Base-by-base conservation (phyloP, 768 basidiomycete species). In the Leucosporidium yakuticum region DNA sequence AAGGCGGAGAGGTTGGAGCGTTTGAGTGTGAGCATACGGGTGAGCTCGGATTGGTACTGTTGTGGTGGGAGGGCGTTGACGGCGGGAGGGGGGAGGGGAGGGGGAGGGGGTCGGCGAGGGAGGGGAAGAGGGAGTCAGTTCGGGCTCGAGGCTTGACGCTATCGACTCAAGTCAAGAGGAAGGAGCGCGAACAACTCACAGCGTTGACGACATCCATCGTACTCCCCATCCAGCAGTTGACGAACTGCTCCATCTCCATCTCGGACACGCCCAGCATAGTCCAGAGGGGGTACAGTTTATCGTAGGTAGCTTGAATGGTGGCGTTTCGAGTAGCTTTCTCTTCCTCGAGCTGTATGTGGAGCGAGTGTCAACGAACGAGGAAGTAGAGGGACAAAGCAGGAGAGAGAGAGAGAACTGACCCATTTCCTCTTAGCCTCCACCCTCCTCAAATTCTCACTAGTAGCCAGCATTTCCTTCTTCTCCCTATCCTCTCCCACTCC, bases 271-370 rank as follows among this genome's bases (percentile, higher is more conserved):
- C 93, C 67, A 98, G 82, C 64, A 93, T 81, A 67, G 83, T 83
- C 95, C 95, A 99, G 4, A 98, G 83, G 0, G 86, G 86, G 77
- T 95, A 94, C 1, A 99, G 83, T 70, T 91, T 86, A 78, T 98
- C 92, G 76, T 93, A 99, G 82, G 97, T 88, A 0, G 87, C 84
- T 77, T 99, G 95, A 36, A 99, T 97, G 71, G 87, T 86, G 1
- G 84, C 80, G 75, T 95, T 92, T 19, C 93, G 83, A 36, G 83
- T 80, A 48, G 83, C 83, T 79, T 92, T 92, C 60, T 86, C 81
- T 20, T 88, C 86, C 67, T 87, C 86, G 64, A 96, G 83, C 60
- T 81, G 68, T 15, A 32, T 25, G 31, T 5, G 17, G 12, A 25
- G 14, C 8, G 15, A 9, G 36, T 31, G 32, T n/a, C 17, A 44